Base-by-base conservation (phyloP, 139 green algal genomes). In the Chlorella sp. region DNA sequence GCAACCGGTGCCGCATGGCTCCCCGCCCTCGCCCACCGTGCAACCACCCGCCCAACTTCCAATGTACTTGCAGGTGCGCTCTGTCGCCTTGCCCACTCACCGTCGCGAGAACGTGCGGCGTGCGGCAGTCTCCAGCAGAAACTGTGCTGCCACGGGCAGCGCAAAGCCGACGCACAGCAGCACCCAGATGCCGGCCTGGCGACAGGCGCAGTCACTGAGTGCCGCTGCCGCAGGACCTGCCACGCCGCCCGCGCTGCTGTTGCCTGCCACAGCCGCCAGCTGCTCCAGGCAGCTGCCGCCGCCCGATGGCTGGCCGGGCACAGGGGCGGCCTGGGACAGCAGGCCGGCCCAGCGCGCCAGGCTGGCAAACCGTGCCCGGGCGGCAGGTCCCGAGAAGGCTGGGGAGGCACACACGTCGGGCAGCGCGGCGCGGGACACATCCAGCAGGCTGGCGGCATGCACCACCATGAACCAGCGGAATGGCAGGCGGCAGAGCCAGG, bases 401-500 rank as follows among this genome's bases (percentile, higher is more conserved):
- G 74, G 74, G 23, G 55, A 69, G 21, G 26, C 21, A 34, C 74
- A 81, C 3, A 81, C 74, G 12, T 21, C 23, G 5, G n/a, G 23
- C 41, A 81, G 30, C 32, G 55, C 68, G 21, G 51, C 28, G 25
- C 55, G n/a, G 3, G 34, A 47, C 6, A 57, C 74, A 15, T 81
- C 74, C 20, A 44, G 30, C 74, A 81, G n/a, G 17, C 55, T 44
- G 7, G 68, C 18, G 21, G 68, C 32, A n/a, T 81, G 74, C 32
- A 81, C 74, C 55, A 57, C 51, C 74, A 68, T 47, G 65, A 81
- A 81, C 74, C 74, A 81, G 55, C 68, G 74, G 74, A 81, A 81
- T 32, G 74, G 74, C 74, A 81, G 74, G 55, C 74, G 51, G 3
- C 55, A 36, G 32, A 81, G 74, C 74, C 74, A 81, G 55, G 74